phyloP scores from a whole-genome alignment of 2,329 filamentous ascomycete species.

The Emmonsiellopsis sp. region DNA sequence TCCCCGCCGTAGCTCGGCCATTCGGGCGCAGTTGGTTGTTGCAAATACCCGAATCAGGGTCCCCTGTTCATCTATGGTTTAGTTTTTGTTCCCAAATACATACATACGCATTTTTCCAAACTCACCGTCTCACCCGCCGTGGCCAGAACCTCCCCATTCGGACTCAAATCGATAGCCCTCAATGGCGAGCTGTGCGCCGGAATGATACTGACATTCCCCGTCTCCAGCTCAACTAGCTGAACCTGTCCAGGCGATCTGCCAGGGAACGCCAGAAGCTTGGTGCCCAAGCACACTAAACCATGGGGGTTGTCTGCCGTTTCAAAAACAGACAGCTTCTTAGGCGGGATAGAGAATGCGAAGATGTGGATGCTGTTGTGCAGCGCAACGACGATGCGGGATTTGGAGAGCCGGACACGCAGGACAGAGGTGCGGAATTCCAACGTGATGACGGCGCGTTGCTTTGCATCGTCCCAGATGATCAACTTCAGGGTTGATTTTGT shows the following conservation, averaged over 20 bases:
- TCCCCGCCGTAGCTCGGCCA: slow-evolving; percentile 78
- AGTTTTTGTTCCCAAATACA: not conserved
- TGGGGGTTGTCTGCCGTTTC: slow-evolving; percentile 78
- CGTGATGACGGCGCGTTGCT: slow-evolving; percentile 63
- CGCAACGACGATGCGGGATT: slow-evolving; percentile 67
- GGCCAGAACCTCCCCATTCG: slow-evolving; percentile 70
- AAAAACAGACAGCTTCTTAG: slow-evolving; percentile 62
- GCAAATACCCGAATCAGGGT: slow-evolving; percentile 82
- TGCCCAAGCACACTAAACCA: slow-evolving; percentile 69
- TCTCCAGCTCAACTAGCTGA: slow-evolving; percentile 70
- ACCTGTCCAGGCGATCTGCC: slow-evolving; percentile 83
- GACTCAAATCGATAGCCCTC: slow-evolving; percentile 68
- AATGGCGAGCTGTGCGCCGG: slow-evolving; percentile 76
- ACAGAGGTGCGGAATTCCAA: slow-evolving; percentile 74
- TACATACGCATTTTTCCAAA: not conserved
- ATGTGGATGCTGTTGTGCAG: slow-evolving; percentile 73
- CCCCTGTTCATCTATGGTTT: slow-evolving; percentile 41
- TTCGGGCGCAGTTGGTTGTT: slow-evolving; percentile 66
- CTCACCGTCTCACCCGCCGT: slow-evolving; percentile 74
- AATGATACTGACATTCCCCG: slow-evolving; percentile 82
- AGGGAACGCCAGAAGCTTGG: slow-evolving; percentile 69
- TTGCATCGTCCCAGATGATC: slow-evolving; percentile 85
- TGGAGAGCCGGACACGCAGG: slow-evolving; percentile 66
- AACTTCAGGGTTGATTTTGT: slow-evolving; percentile 33
- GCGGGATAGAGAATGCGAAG: slow-evolving; percentile 67